A percentile compares a stretch with the other conserved stretches of the same genome.
Conservation (phyloP, 495 filamentous ascomycete genomes). For the Physcia stellaris region DNA sequence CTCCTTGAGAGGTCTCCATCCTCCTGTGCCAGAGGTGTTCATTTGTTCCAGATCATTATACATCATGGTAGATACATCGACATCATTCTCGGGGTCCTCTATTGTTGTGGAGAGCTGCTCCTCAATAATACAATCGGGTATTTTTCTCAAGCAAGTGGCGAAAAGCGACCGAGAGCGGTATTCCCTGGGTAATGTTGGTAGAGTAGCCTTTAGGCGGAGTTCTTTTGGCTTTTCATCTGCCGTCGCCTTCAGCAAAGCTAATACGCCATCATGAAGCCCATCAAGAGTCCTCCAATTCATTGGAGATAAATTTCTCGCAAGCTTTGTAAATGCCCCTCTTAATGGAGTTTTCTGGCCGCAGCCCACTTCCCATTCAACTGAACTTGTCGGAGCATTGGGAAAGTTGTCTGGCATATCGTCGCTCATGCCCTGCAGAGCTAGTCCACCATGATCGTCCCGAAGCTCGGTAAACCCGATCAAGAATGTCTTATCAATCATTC, state of each 20-base stretch:
- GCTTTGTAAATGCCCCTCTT: constrained; percentile 12
- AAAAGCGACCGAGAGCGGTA: constrained; percentile 40
- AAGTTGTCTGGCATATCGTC: background rate
- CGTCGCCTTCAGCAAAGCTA: constrained; percentile 34
- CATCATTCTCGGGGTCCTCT: constrained; percentile 33
- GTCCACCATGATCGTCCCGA: background rate
- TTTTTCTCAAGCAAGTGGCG: constrained; percentile 47
- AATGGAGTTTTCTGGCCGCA: too few relatives aligned
- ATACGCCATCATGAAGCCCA: constrained; percentile 33
- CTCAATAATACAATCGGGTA: constrained; percentile 48
- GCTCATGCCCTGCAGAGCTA: background rate
- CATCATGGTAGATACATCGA: constrained; percentile 28
- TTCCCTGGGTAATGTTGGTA: constrained; percentile 5
- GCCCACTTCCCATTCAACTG: background rate
- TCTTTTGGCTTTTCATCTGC: constrained; percentile 7
- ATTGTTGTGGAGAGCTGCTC: constrained; percentile 41
- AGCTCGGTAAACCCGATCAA: background rate
- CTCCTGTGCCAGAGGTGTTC: constrained; percentile 34
- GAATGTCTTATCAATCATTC: too few relatives aligned
- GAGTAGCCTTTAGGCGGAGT: too few relatives aligned
- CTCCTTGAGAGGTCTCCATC: constrained; percentile 52
- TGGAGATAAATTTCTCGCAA: constrained; percentile 5
- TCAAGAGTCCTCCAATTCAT: constrained; percentile 17
- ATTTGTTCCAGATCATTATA: constrained; percentile 55
- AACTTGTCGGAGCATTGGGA: background rate